Conservation (phyloP, 2,329 filamentous ascomycete species). For the Orbilia ellipsospora region DNA sequence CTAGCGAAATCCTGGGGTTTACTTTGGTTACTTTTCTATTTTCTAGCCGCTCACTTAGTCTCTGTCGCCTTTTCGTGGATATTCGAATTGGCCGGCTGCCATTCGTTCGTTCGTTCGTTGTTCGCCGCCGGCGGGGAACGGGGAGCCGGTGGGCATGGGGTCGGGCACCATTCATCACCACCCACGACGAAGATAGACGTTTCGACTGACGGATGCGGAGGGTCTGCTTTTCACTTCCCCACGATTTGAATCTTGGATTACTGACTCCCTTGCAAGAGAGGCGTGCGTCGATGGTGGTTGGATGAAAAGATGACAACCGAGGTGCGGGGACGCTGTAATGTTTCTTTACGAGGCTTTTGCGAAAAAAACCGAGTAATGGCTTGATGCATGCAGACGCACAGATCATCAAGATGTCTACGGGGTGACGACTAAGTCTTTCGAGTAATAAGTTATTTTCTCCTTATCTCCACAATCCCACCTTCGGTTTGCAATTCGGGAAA, state of each 20-base stretch:
- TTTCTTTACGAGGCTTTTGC: too few species aligned
- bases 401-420: constrained; percentile 7
- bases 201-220: constrained; percentile 46
- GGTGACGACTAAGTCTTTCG: constrained; percentile 17
- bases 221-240: constrained; percentile 32
- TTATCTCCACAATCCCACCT: constrained; percentile 34
- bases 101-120: background rate
- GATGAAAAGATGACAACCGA: too few species aligned
- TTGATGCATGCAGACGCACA: constrained; percentile 11
- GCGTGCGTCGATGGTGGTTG: background rate
- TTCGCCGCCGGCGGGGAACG: constrained; percentile 45
- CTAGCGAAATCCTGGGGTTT: constrained; percentile 8
- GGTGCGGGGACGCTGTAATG: too few species aligned
- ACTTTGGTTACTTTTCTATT: background rate
- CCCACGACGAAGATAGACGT: constrained; percentile 3
- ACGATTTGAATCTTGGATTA: constrained; percentile 27
- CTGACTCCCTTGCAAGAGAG: background rate
- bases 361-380: background rate
- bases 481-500: constrained; percentile 20
- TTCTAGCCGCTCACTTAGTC: too few species aligned
- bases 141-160: constrained; percentile 27
- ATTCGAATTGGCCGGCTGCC: background rate
- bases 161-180: background rate
- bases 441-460: background rate
- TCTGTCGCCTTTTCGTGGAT: constrained; percentile 12